Conservation (phyloP, 441 rosid species). For the Gossypium aridum region DNA sequence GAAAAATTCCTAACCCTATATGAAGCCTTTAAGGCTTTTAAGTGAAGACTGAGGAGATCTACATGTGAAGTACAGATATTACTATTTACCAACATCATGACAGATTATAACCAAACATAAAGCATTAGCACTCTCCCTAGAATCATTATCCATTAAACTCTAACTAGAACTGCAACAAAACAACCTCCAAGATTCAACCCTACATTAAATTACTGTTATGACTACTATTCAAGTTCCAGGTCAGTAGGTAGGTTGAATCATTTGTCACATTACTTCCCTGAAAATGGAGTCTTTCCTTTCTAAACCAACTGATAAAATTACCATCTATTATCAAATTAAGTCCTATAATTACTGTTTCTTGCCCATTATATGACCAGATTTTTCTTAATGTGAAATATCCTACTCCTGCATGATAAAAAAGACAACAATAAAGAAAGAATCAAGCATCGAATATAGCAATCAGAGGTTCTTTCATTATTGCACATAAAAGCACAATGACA, state of each 20-base stretch:
- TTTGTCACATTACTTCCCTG: not conserved
- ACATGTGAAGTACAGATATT: not conserved
- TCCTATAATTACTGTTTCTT: not conserved
- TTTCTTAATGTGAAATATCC: too few relatives aligned
- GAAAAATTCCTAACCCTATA: not conserved
- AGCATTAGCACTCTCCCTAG: not conserved
- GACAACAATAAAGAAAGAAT: too few relatives aligned
- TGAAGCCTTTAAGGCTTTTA: not conserved
- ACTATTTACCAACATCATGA: not conserved
- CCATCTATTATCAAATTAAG: not conserved
- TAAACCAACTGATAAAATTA: too few relatives aligned
- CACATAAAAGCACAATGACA: conserved; percentile 1
- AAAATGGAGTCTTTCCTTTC: too few relatives aligned
- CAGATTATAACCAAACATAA: not conserved
- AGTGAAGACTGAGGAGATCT: not conserved
- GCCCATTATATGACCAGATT: not conserved
- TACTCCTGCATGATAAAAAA: too few relatives aligned
- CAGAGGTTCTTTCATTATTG: not conserved
- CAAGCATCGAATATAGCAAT: too few relatives aligned
- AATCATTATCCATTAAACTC: not conserved
- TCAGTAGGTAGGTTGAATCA: not conserved
- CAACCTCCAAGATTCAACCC: not conserved
- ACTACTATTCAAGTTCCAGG: not conserved
- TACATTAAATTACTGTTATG: not conserved
- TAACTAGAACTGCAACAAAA: not conserved